Evolutionary conservation across 371 early-diverging fungal species (phyloP).

Genomic region (Quaeritorhiza haematococci): DNA sequence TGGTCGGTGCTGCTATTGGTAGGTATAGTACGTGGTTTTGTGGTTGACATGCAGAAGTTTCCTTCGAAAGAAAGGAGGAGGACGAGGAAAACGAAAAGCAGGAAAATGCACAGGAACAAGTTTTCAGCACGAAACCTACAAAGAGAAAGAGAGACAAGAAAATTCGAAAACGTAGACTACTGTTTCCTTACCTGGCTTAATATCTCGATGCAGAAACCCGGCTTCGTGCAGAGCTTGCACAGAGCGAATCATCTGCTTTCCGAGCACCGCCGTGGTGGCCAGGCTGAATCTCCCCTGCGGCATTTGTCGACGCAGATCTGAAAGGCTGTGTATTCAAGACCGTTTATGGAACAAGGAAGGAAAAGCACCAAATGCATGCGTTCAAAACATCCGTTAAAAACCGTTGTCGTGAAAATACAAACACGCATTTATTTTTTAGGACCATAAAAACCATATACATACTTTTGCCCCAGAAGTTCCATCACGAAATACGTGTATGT

Average conservation of each 20-base stretch:
- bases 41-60: conserved; percentile 47
- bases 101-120: not conserved
- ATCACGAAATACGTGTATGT: conserved; percentile 54
- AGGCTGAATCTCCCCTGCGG: conserved; percentile 39
- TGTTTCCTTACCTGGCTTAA: conserved; percentile 53
- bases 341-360: not conserved
- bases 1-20: no score
- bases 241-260: conserved; percentile 46
- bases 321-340: conserved; percentile 32
- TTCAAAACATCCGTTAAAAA: not conserved
- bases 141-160: no score
- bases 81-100: not conserved
- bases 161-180: no score
- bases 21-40: not conserved
- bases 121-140: no score
- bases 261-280: conserved; percentile 52
- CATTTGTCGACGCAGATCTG: conserved; percentile 41
- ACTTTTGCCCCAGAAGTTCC: conserved; percentile 59
- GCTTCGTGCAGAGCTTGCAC: conserved; percentile 47
- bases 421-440: no score
- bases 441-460: conserved; percentile 2
- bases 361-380: no score
- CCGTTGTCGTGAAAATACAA: no score
- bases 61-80: conserved; percentile 11
- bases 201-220: conserved; percentile 62